Evolutionary conservation across 2,329 filamentous ascomycete species (phyloP).

Genomic region (Volutella citrinella): DNA sequence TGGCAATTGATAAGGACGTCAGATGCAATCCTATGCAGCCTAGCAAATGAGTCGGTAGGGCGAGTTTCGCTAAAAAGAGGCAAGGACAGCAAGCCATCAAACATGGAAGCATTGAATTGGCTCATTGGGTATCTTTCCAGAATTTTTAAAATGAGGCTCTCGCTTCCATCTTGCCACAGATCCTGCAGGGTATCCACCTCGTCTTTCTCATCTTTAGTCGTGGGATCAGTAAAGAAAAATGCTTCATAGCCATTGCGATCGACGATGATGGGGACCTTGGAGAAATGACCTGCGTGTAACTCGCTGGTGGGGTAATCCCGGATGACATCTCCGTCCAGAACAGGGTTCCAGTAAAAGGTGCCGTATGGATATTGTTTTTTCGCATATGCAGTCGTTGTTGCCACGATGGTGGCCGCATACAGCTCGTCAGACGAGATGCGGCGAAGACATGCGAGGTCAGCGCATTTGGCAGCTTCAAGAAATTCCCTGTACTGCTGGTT

Average conservation of each 20-base stretch:
- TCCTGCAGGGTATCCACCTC: constrained; percentile 1
- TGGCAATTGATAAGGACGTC: too few species aligned
- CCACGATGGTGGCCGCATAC: background rate
- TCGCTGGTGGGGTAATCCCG: background rate
- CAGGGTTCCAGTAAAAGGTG: constrained; percentile 4
- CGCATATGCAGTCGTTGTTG: constrained; percentile 1
- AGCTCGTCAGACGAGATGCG: background rate
- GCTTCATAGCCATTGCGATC: constrained; percentile 6
- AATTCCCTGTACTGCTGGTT: constrained; percentile 1
- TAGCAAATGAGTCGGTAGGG: constrained; percentile 1
- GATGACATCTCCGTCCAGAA: constrained; percentile 3
- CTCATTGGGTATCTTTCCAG: constrained; percentile 2
- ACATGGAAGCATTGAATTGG: background rate
- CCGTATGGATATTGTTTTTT: constrained; percentile 2
- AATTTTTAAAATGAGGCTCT: background rate
- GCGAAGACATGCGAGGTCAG: constrained; percentile 1
- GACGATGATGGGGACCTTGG: constrained; percentile 5
- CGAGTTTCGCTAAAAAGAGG: background rate
- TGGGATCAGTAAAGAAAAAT: constrained; percentile 4
- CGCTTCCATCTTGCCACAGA: constrained; percentile 1
- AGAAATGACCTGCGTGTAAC: constrained; percentile 2
- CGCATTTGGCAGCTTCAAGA: background rate
- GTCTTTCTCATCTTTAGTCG: background rate
- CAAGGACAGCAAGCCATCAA: constrained; percentile 1
- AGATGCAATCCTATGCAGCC: too few species aligned